Evolutionary conservation across 129 eudicot species (phyloP).

Genomic region (Deinandra increscens): DNA sequence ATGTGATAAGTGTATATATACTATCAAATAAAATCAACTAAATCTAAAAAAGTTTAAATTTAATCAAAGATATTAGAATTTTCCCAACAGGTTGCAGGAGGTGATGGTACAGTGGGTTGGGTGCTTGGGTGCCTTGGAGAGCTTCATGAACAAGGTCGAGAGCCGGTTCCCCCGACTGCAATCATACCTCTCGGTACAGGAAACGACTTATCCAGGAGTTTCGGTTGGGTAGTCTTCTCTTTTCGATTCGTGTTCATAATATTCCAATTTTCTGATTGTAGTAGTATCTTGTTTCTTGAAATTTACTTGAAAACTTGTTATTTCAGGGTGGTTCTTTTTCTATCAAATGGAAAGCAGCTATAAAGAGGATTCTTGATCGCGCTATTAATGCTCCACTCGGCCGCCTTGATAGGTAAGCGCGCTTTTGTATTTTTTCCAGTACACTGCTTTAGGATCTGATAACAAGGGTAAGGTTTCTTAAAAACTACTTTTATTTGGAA

Average conservation of each 20-base stretch:
- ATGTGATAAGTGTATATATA: constrained; percentile 11
- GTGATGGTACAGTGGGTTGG: constrained; percentile 97
- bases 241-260: not conserved
- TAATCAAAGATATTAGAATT: not conserved
- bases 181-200: constrained; percentile 91
- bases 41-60: not conserved
- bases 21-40: not conserved
- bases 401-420: constrained; percentile 53
- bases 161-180: constrained; percentile 76
- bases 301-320: constrained; percentile 2
- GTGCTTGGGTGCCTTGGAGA: constrained; percentile 81
- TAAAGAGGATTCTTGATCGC: constrained; percentile 59
- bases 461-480: too few relatives aligned
- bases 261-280: not conserved
- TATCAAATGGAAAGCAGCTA: constrained; percentile 63
- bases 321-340: constrained; percentile 84
- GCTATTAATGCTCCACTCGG: constrained; percentile 40
- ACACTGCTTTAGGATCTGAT: constrained; percentile 1
- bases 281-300: constrained; percentile 8
- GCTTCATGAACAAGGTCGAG: constrained; percentile 56
- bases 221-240: constrained; percentile 70
- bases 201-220: constrained; percentile 79
- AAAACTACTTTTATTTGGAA: too few relatives aligned
- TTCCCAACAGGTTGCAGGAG: constrained; percentile 76
- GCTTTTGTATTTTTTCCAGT: not conserved